phyloP scores from a whole-genome alignment of 2,329 filamentous ascomycete genomes.

The Fulvia fulva region DNA sequence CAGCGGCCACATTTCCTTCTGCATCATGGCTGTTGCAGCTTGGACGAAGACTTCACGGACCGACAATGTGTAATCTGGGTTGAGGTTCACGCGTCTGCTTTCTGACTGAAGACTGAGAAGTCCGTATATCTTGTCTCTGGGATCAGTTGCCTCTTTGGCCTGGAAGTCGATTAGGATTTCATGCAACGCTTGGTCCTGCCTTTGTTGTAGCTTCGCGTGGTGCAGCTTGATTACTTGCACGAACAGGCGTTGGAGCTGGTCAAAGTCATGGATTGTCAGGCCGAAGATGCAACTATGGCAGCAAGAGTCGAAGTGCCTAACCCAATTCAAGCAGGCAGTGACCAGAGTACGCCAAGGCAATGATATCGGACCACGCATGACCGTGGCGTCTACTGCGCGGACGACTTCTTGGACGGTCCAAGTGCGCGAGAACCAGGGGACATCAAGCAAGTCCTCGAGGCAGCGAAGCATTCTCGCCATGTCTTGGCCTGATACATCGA shows the following conservation, averaged over 20 bases:
- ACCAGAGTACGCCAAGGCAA: neutral
- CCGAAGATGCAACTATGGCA: neutral
- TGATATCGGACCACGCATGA: neutral
- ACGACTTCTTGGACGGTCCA: neutral
- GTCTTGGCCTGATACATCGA: neutral
- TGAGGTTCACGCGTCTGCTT: neutral
- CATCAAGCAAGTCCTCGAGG: neutral
- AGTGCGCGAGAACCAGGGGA: neutral
- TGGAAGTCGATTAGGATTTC: neutral
- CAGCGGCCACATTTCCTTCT: neutral
- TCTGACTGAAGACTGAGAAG: slow-evolving; percentile 1
- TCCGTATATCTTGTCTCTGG: slow-evolving; percentile 8
- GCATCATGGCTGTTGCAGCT: neutral
- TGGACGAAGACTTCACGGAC: neutral
- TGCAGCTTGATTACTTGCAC: neutral
- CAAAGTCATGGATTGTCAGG: neutral
- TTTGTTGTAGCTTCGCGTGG: neutral
- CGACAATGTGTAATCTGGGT: neutral
- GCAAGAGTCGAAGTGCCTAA: neutral
- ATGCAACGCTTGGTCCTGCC: neutral
- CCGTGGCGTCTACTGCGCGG: neutral
- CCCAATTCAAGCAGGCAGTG: neutral
- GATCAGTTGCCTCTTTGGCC: neutral
- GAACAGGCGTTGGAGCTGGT: neutral
- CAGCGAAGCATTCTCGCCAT: neutral